Evolutionary conservation across 1,139 yeast genomes (phyloP).

Genomic region (Hyphopichia buzzinii): DNA sequence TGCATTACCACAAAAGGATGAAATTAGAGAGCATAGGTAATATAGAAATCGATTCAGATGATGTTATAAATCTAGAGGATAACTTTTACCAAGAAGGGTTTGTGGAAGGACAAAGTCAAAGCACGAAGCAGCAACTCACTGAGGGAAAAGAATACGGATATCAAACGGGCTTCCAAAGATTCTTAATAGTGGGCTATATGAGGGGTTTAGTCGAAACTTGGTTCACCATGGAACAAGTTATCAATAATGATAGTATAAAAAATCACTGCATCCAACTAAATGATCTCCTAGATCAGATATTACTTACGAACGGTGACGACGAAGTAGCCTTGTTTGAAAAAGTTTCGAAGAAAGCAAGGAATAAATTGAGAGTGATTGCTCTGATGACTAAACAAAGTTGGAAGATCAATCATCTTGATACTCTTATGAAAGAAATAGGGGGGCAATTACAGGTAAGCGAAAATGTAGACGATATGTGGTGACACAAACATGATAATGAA

Average conservation of each 20-base stretch:
- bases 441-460: slow-evolving; percentile 41
- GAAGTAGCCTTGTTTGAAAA: slow-evolving; percentile 51
- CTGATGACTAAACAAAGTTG: slow-evolving; percentile 33
- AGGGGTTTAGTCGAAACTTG: slow-evolving; percentile 50
- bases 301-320: slow-evolving; percentile 40
- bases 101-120: slow-evolving; percentile 50
- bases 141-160: slow-evolving; percentile 81
- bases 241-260: slow-evolving; percentile 8
- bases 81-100: slow-evolving; percentile 62
- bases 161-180: slow-evolving; percentile 77
- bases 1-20: slow-evolving; percentile 2
- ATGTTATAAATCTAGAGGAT: slow-evolving; percentile 52
- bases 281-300: slow-evolving; percentile 22
- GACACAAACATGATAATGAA: slow-evolving; percentile 5
- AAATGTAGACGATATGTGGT: slow-evolving; percentile 48
- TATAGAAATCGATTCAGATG: slow-evolving; percentile 38
- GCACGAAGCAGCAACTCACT: slow-evolving; percentile 38
- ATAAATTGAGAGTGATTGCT: slow-evolving; percentile 50
- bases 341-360: slow-evolving; percentile 43
- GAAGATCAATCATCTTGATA: slow-evolving; percentile 33
- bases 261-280: slow-evolving; percentile 30
- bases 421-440: slow-evolving; percentile 34
- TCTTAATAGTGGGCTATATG: slow-evolving; percentile 61
- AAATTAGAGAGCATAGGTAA: slow-evolving; percentile 4
- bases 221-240: slow-evolving; percentile 9